These are phyloP conservation scores for Backusella luteola DNA, from an alignment of 192 early-diverging fungal genomes.

Conservation along the genomic window DNA sequence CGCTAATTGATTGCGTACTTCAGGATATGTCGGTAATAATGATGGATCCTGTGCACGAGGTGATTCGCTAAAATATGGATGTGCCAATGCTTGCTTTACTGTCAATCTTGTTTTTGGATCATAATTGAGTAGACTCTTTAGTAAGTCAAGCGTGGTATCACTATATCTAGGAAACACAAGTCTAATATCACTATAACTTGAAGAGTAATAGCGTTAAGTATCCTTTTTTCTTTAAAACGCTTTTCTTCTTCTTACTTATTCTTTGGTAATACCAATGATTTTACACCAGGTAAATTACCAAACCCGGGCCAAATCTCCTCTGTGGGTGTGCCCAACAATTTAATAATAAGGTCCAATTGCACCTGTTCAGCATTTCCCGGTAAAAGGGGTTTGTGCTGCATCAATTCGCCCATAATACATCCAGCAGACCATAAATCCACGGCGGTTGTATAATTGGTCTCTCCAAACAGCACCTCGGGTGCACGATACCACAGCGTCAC, in stretches of 20 bases:
- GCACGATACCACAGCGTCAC: constrained; percentile 88
- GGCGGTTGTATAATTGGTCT: constrained; percentile 66
- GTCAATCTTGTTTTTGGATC: constrained; percentile 65
- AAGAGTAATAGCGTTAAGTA: not conserved
- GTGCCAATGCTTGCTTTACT: constrained; percentile 63
- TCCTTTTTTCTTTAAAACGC: not conserved
- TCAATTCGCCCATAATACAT: constrained; percentile 85
- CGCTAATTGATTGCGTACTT: constrained; percentile 48
- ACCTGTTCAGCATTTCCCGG: constrained; percentile 80
- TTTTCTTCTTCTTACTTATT: constrained; percentile 39
- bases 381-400: constrained; percentile 69
- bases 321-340: constrained; percentile 76
- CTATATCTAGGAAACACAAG: constrained; percentile 52
- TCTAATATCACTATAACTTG: constrained; percentile 58
- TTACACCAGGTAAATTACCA: constrained; percentile 58
- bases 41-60: constrained; percentile 52
- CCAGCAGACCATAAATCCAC: constrained; percentile 84
- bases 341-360: constrained; percentile 71
- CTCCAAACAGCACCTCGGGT: constrained; percentile 77
- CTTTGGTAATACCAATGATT: constrained; percentile 54
- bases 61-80: constrained; percentile 77
- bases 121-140: constrained; percentile 72
- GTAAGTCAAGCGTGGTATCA: constrained; percentile 54
- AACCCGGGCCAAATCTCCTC: constrained; percentile 80
- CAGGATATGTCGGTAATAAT: constrained; percentile 55